A percentile compares a stretch with the other conserved stretches of the same genome.
Conservation (phyloP, 2,329 filamentous ascomycete genomes). For the Pestalotiopsis sp. region DNA sequence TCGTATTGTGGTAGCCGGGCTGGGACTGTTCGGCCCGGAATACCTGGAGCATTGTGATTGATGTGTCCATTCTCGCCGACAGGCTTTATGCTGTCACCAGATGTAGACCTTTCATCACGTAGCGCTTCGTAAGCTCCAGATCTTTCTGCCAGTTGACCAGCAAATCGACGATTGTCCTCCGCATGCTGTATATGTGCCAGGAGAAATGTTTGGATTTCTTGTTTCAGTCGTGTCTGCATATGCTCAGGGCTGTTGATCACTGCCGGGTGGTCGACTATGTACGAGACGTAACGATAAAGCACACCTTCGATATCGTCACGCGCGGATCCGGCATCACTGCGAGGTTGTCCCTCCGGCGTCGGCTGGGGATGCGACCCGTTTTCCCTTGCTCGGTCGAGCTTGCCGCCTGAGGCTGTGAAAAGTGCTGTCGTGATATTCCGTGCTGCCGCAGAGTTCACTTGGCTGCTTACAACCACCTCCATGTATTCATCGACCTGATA, state of each 20-base stretch:
- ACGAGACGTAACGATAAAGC: neutral
- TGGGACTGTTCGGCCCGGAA: too few species aligned
- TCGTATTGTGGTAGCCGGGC: neutral
- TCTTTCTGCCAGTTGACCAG: neutral
- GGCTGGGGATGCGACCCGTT: too few species aligned
- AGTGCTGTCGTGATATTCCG: neutral
- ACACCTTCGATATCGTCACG: too few species aligned
- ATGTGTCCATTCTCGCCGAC: too few species aligned
- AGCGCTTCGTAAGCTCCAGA: too few species aligned
- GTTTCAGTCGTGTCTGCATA: constrained; percentile 6
- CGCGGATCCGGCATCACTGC: too few species aligned
- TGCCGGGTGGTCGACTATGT: neutral
- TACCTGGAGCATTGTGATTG: too few species aligned
- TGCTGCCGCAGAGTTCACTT: constrained; percentile 1
- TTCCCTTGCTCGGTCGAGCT: too few species aligned
- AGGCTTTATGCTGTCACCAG: too few species aligned
- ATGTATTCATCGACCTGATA: constrained; percentile 21
- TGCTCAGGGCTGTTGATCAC: neutral
- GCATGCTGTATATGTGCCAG: constrained; percentile 16
- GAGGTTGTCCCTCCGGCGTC: too few species aligned
- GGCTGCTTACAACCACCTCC: constrained; percentile 13
- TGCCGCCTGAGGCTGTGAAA: too few species aligned
- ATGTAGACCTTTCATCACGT: too few species aligned
- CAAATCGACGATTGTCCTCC: constrained; percentile 13
- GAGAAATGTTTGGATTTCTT: constrained; percentile 15